Conservation (phyloP, 2,329 filamentous ascomycete species). For the Nannizziopsis barbatae region DNA sequence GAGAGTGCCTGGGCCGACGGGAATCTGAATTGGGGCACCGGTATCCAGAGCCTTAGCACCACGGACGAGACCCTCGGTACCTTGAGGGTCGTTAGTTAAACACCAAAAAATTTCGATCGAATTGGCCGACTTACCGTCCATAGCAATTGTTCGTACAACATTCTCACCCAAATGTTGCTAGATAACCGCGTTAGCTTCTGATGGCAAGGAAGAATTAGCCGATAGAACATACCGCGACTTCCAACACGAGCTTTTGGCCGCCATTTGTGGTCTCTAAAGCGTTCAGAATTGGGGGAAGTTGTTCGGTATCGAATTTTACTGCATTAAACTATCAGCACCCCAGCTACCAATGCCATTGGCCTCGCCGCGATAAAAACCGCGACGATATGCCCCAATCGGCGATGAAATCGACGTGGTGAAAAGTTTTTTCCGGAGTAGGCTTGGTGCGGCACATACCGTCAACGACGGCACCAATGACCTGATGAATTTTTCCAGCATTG, state of each 20-base stretch:
- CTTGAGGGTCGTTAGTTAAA: conserved; percentile 34
- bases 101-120: background rate
- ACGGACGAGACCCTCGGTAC: conserved; percentile 99
- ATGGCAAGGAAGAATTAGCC: background rate
- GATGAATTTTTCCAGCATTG: conserved; percentile 53
- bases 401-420: conserved; percentile 17
- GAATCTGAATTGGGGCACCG: conserved; percentile 89
- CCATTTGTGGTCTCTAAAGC: conserved; percentile 85
- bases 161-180: conserved; percentile 99
- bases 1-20: conserved; percentile 83
- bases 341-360: conserved; percentile 13
- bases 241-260: conserved; percentile 86
- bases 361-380: background rate
- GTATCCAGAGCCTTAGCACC: conserved; percentile 77
- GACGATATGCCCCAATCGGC: conserved; percentile 5
- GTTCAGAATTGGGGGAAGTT: conserved; percentile 95
- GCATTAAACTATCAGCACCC: conserved; percentile 25
- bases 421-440: conserved; percentile 30
- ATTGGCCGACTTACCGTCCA: conserved; percentile 67
- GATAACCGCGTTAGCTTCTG: conserved; percentile 10
- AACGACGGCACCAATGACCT: conserved; percentile 98
- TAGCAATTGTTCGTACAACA: conserved; percentile 99
- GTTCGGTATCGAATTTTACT: conserved; percentile 95
- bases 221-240: conserved; percentile 69
- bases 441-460: conserved; percentile 60